A percentile compares a stretch with the other conserved stretches of the same genome.
phyloP scores from a whole-genome alignment of 108 stramenopile species.

The Tribonema minus region DNA sequence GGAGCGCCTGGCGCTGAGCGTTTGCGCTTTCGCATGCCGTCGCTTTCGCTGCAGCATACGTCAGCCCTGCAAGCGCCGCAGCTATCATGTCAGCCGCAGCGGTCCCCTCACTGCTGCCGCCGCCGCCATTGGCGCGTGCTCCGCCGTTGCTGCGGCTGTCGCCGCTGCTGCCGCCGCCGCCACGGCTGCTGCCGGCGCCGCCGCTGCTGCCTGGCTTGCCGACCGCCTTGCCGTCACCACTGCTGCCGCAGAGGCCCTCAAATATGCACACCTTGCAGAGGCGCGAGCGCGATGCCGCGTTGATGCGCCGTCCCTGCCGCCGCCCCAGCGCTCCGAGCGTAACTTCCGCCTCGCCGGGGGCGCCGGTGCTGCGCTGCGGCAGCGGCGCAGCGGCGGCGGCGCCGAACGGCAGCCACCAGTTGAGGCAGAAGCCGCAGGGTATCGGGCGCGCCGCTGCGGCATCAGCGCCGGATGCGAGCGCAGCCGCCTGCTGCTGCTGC shows the following conservation, averaged over 20 bases:
- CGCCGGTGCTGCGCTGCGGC: not conserved
- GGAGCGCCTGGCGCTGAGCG: too few species aligned
- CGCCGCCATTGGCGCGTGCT: too few species aligned
- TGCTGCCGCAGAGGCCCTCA: not conserved
- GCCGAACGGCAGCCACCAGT: too few species aligned
- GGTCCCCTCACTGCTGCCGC: too few species aligned
- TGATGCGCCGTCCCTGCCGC: constrained; percentile 3
- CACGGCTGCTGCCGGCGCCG: not conserved
- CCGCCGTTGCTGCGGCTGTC: not conserved
- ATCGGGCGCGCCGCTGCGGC: too few species aligned
- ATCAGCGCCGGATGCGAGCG: too few species aligned
- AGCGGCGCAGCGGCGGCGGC: too few species aligned
- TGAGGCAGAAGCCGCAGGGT: too few species aligned
- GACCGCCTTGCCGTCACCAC: not conserved
- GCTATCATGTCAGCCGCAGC: not conserved
- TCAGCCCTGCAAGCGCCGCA: not conserved
- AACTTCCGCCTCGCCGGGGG: constrained; percentile 11
- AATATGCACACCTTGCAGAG: not conserved
- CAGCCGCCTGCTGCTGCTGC: too few species aligned
- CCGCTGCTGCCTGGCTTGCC: not conserved
- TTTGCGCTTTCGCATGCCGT: too few species aligned
- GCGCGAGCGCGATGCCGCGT: not conserved
- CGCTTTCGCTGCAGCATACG: too few species aligned
- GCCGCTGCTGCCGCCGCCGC: not conserved
- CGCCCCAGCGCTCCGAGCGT: constrained; percentile 11